phyloP scores from a whole-genome alignment of 2,329 filamentous ascomycete species.

The Neophaeococcomyces mojaviensis region DNA sequence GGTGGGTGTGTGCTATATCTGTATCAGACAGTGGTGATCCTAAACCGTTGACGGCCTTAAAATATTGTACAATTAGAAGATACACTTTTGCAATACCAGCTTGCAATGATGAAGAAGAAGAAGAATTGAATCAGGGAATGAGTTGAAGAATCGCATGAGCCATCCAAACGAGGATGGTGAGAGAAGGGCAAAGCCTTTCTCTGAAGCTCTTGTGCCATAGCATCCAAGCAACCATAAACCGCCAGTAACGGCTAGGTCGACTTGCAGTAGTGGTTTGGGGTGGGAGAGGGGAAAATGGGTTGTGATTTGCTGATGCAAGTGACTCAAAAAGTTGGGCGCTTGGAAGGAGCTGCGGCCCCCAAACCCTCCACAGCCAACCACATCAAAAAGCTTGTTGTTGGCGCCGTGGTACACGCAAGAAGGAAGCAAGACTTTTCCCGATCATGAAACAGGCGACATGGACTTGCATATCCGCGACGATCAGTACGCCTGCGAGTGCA shows the following conservation, averaged over 20 bases:
- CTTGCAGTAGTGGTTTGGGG: no score
- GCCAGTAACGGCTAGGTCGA: no score
- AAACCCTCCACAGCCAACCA: no score
- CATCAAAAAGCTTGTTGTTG: no score
- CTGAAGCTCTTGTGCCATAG: neutral
- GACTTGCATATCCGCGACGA: no score
- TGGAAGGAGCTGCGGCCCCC: neutral
- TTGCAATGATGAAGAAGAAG: conserved; percentile 1
- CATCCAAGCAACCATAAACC: no score
- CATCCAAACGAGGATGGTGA: neutral
- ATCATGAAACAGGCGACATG: no score
- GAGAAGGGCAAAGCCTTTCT: neutral
- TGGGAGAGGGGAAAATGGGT: neutral
- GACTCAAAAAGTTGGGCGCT: conserved; percentile 3
- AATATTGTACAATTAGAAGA: neutral
- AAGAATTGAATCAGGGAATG: neutral
- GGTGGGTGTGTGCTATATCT: no score
- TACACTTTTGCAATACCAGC: conserved; percentile 4
- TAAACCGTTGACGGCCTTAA: neutral
- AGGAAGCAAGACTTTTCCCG: no score
- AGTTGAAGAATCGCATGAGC: neutral
- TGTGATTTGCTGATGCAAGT: conserved; percentile 5
- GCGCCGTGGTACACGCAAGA: no score
- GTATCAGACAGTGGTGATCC: no score
- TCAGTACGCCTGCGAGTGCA: no score